Percentiles rank a stretch among this genome's conserved stretches.
Conservation (phyloP, 2,329 filamentous ascomycete genomes). For the Ophiostoma montium region DNA sequence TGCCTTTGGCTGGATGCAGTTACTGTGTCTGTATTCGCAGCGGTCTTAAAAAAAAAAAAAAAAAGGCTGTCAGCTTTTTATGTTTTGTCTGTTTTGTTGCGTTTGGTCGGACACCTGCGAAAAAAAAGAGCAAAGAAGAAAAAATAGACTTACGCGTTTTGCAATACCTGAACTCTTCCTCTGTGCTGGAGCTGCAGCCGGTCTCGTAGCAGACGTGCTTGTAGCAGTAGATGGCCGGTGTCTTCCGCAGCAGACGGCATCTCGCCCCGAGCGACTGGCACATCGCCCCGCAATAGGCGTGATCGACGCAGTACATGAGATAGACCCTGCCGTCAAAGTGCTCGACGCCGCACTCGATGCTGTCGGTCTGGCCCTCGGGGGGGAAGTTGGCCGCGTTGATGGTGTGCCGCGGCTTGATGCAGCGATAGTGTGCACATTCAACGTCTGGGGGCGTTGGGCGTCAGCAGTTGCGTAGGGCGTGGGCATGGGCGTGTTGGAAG, state of each 20-base stretch:
- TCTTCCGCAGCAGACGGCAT: conserved; percentile 5
- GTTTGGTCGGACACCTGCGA: too few species aligned
- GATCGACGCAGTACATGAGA: conserved; percentile 6
- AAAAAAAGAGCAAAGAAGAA: too few species aligned
- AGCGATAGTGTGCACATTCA: conserved; percentile 4
- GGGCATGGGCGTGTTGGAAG: too few species aligned
- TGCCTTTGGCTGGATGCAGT: conserved; percentile 6
- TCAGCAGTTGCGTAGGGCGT: too few species aligned
- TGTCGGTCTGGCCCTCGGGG: conserved; percentile 4
- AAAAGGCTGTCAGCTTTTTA: too few species aligned
- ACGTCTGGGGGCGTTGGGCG: conserved; percentile 2
- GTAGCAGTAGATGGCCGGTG: conserved; percentile 5
- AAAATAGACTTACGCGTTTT: conserved; percentile 4
- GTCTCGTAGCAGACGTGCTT: conserved; percentile 11
- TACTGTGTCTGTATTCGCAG: not conserved
- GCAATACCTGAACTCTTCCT: conserved; percentile 5
- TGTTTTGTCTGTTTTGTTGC: not conserved
- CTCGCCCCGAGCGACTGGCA: too few species aligned
- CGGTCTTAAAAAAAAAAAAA: conserved; percentile 4
- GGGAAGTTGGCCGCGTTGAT: not conserved
- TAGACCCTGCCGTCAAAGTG: conserved; percentile 6
- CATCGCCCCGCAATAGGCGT: conserved; percentile 1
- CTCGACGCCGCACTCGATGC: conserved; percentile 3
- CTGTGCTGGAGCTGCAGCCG: conserved; percentile 3
- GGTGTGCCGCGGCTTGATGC: not conserved